Percentiles rank a stretch among this genome's conserved stretches.
Evolutionary conservation across 768 basidiomycete genomes (phyloP).

Genomic region (Tricholoma sp.): DNA sequence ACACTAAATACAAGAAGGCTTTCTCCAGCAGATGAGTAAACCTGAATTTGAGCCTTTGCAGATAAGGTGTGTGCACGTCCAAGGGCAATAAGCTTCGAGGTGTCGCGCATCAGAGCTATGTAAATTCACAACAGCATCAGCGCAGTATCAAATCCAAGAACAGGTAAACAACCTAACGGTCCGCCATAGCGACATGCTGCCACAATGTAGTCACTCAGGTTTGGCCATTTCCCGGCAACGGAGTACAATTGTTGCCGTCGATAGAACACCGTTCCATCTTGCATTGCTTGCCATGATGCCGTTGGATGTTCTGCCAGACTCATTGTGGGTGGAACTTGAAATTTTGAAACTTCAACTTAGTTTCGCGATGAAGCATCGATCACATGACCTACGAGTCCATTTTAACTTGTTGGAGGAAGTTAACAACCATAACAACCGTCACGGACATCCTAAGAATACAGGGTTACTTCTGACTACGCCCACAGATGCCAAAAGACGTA

Average conservation of each 20-base stretch:
- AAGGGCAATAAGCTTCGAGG: constrained; percentile 70
- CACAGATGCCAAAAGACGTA: too few species aligned
- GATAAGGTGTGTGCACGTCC: constrained; percentile 50
- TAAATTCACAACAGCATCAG: background rate
- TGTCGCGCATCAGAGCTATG: constrained; percentile 83
- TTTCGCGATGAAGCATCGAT: background rate
- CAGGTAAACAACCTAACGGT: constrained; percentile 63
- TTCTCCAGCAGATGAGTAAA: constrained; percentile 84
- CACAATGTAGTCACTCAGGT: constrained; percentile 73
- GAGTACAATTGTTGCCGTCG: constrained; percentile 80
- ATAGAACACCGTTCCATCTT: constrained; percentile 84
- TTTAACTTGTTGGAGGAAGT: too few species aligned
- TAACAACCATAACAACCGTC: too few species aligned
- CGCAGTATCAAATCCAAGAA: background rate
- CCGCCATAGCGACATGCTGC: constrained; percentile 85
- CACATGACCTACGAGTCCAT: too few species aligned
- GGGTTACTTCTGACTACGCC: too few species aligned
- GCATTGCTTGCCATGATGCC: constrained; percentile 86
- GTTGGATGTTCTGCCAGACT: constrained; percentile 64
- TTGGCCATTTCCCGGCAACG: constrained; percentile 70
- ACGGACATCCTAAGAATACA: too few species aligned
- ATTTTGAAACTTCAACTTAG: too few species aligned
- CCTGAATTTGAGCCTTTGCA: constrained; percentile 77
- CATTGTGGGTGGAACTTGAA: background rate
- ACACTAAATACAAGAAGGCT: constrained; percentile 66